These are phyloP conservation scores for Claviceps monticola DNA, from an alignment of 2,329 filamentous ascomycete species.

Conservation along the genomic window DNA sequence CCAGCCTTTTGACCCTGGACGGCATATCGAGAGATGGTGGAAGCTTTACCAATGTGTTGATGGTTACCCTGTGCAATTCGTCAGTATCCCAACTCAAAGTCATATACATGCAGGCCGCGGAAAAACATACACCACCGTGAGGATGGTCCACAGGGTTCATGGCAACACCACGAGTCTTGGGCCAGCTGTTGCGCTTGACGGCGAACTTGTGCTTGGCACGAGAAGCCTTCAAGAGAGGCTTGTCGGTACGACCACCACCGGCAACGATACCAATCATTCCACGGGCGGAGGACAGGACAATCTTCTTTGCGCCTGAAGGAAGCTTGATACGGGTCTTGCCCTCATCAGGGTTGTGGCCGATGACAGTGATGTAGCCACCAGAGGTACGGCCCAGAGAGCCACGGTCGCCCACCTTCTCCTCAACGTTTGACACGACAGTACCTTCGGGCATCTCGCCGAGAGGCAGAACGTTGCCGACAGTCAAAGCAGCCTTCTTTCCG, in stretches of 20 bases:
- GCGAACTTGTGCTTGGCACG: conserved; percentile 99
- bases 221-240: conserved; percentile 98
- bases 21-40: conserved; percentile 96
- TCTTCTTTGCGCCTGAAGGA: conserved; percentile 97
- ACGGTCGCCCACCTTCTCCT: conserved; percentile 97
- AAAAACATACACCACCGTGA: conserved; percentile 66
- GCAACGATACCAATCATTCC: conserved; percentile 99
- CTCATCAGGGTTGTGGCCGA: conserved; percentile 96
- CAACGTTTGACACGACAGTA: conserved; percentile 98
- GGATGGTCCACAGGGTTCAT: conserved; percentile 99
- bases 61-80: conserved; percentile 69
- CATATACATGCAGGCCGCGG: neutral
- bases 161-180: conserved; percentile 99
- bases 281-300: conserved; percentile 79
- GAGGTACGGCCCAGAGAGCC: conserved; percentile 92
- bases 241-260: conserved; percentile 98
- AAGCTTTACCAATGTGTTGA: conserved; percentile 99
- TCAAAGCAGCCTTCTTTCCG: conserved; percentile 95
- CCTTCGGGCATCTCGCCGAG: conserved; percentile 92
- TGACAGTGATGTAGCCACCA: conserved; percentile 97
- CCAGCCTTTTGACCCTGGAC: conserved; percentile 98
- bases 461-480: conserved; percentile 94
- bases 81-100: conserved; percentile 24
- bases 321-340: conserved; percentile 99
- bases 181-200: conserved; percentile 99